Conservation (phyloP, 164 flowering plant genomes). For the Amborella trichopoda region DNA sequence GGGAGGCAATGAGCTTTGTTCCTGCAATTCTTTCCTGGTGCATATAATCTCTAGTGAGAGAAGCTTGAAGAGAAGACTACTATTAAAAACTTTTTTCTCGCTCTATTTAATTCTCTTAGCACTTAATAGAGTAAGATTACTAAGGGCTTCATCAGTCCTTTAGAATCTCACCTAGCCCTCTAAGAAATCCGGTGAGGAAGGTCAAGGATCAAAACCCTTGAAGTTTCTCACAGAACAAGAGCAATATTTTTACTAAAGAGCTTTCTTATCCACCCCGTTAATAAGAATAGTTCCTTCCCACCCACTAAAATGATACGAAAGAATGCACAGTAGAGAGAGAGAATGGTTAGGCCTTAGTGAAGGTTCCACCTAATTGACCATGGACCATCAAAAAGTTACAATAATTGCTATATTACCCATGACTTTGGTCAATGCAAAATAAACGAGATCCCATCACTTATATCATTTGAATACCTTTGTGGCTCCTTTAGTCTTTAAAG, state of each 20-base stretch:
- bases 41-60: neutral
- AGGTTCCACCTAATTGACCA: neutral
- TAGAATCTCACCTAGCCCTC: no score
- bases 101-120: no score
- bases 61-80: neutral
- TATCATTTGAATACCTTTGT: constrained; percentile 36
- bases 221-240: neutral
- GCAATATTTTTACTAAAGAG: no score
- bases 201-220: neutral
- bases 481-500: constrained; percentile 40
- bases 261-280: no score
- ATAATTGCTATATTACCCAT: neutral
- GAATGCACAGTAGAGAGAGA: neutral
- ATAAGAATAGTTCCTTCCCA: no score
- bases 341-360: neutral
- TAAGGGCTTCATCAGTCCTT: neutral
- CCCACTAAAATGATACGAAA: neutral
- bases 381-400: neutral
- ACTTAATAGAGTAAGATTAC: neutral
- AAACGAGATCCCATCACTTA: no score
- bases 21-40: constrained; percentile 68
- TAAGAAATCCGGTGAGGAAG: no score
- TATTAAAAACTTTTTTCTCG: neutral
- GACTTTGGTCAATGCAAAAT: neutral
- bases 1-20: constrained; percentile 61